These are phyloP conservation scores for Elongisporangium prolatum DNA, from an alignment of 352 stramenopile genomes.

Conservation along the genomic window DNA sequence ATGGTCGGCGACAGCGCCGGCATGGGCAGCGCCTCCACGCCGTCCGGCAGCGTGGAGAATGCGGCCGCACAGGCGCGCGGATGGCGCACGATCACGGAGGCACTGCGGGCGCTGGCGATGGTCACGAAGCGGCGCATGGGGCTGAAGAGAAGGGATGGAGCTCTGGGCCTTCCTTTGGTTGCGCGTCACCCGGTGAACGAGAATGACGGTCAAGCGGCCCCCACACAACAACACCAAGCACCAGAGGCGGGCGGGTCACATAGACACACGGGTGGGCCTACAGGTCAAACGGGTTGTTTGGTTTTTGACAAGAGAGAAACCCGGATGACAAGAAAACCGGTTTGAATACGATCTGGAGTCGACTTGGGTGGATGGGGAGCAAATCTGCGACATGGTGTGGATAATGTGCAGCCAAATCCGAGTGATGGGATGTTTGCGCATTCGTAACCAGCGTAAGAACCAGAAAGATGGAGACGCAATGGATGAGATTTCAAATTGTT, in stretches of 20 bases:
- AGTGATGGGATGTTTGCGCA: background rate
- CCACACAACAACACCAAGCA: background rate
- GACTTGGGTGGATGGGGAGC: background rate
- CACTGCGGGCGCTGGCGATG: background rate
- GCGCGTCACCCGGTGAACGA: background rate
- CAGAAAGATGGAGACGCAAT: background rate
- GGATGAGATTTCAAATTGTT: background rate
- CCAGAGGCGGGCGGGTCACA: background rate
- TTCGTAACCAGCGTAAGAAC: background rate
- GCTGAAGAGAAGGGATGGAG: background rate
- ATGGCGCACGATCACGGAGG: background rate
- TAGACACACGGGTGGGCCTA: background rate
- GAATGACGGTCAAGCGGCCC: background rate
- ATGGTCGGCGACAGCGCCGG: conserved; percentile 97
- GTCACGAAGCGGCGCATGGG: background rate
- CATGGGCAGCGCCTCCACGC: conserved; percentile 83
- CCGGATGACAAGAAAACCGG: background rate
- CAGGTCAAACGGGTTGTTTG: too few relatives aligned
- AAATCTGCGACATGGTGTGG: background rate
- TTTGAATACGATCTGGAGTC: background rate
- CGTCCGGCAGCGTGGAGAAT: conserved; percentile 66
- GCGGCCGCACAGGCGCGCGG: conserved; percentile 8
- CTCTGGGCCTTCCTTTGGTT: background rate
- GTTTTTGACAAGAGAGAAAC: too few relatives aligned
- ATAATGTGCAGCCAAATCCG: background rate